phyloP scores from a whole-genome alignment of 2,329 filamentous ascomycete species.

The Aotearoamyces nothofagi region DNA sequence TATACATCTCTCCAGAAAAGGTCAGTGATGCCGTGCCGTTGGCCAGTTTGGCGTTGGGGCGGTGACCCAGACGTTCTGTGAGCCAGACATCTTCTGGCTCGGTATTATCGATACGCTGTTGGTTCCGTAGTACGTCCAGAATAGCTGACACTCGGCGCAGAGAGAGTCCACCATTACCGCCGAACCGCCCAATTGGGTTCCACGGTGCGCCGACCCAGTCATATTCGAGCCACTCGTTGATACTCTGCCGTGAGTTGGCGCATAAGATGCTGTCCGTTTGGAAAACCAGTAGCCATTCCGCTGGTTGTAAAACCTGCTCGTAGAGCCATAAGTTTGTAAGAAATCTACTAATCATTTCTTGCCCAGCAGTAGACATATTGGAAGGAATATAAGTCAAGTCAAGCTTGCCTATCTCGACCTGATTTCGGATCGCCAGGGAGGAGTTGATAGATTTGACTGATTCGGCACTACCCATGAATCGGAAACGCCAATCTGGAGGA shows the following conservation, averaged over 20 bases:
- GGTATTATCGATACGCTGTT: constrained; percentile 26
- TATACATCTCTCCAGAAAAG: constrained; percentile 34
- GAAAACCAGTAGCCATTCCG: constrained; percentile 39
- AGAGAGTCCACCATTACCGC: constrained; percentile 22
- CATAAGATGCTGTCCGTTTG: constrained; percentile 40
- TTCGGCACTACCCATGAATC: constrained; percentile 35
- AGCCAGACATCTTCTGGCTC: constrained; percentile 43
- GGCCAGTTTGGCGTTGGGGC: constrained; percentile 31
- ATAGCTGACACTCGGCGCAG: constrained; percentile 36
- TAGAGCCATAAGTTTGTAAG: constrained; percentile 33
- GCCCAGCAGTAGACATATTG: constrained; percentile 32
- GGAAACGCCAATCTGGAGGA: constrained; percentile 40
- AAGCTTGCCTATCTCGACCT: constrained; percentile 24
- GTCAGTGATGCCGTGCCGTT: constrained; percentile 32
- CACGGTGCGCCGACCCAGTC: constrained; percentile 23
- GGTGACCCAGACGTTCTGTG: constrained; percentile 32
- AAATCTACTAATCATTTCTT: constrained; percentile 36
- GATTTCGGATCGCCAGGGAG: constrained; percentile 28
- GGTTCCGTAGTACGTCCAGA: constrained; percentile 32
- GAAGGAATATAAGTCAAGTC: constrained; percentile 34
- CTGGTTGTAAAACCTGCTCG: constrained; percentile 29
- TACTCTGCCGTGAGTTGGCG: constrained; percentile 29
- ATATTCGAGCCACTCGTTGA: constrained; percentile 35
- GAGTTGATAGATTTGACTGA: constrained; percentile 29
- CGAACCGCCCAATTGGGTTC: constrained; percentile 17